Base-by-base conservation (phyloP, 331 rosid species). In the Cydonia oblonga region DNA sequence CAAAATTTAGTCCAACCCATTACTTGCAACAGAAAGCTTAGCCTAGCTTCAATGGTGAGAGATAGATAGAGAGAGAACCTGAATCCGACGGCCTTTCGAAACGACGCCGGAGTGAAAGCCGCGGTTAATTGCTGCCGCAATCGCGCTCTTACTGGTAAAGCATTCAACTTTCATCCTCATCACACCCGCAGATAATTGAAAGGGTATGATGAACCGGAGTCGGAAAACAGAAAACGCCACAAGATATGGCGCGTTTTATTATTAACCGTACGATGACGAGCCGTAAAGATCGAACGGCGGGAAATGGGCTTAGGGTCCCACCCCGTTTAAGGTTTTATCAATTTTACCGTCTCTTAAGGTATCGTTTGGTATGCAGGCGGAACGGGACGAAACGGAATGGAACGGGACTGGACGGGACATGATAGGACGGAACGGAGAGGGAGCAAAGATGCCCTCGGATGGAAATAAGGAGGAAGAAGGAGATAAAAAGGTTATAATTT, bases 81-180 rank as follows among this genome's bases (percentile, higher is more conserved):
- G 78, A 70, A 82, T 64, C 86, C 75, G 87, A 57, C 56, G 2
- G 9, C 22, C 22, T 18, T 18, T 18, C 22, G 9, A 51, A 51
- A 51, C 1, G 4, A 51, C 22, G 22, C 4, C 9, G 8, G 22
- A 51, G 7, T 51, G 22, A 49, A 51, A 18, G 23, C 57, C 23
- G 9, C 20, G 23, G 20, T 18, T 51, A 51, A 51, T 51, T 51
- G 20, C 22, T 51, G 14, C 46, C 14, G 57, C 2, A 51, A 51
- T 51, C 57, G 22, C 9, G 57, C 57, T 51, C 11, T 51, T 51
- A 18, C 57, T 51, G 57, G 20, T 51, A 51, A 51, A 51, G 57
- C 57, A n/a, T 51, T 51, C 57, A 18, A 51, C 20, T 51, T 51
- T 51, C 22, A 51, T 51, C 19, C 56, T 51, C 56, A 51, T 51